Evolutionary conservation across 225 moss, liverwort and hornwort species (phyloP), one percentile per base, ranked within the genome.

Genomic region (Asterella californica): DNA sequence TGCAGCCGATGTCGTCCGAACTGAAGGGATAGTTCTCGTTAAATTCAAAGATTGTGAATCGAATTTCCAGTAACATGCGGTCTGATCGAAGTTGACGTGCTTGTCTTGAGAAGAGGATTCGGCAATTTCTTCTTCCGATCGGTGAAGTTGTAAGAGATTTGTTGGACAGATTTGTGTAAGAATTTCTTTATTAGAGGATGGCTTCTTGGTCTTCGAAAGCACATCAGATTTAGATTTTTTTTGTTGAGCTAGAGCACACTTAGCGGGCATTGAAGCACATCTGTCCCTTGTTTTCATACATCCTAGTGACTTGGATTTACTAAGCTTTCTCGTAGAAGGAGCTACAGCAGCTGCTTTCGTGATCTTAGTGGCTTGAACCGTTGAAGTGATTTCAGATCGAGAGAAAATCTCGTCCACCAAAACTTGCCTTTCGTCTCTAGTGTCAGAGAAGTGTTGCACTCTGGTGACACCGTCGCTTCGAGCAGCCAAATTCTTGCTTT

Each of bases 141-240:
- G 46, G 27, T 80, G 87, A 80, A 10, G 72, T 27, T 5, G 64
- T 18, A 60, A 29, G 79, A 66, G 82, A 60, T 69, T 67, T 80
- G 22, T 68, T 24, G 10, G 65, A 63, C 62, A 71, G 38, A 74
- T 85, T 82, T 36, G 65, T 10, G 76, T 27, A 30, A 78, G 54
- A 11, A 70, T 29, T 2, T 82, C 84, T 30, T 69, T 76, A 57
- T 67, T 79, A 27, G 46, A 42, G 60, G 80, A 82, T 47, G 77
- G 82, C 72, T 80, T 87, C 84, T 87, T 87, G 71, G 77, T 76
- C 70, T 84, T 87, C 18, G 80, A 72, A 53, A 32, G 61, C 32
- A 36, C 12, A 5, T 82, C 87, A 4, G 72, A 42, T 78, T n/a
- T n/a, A n/a, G n/a, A n/a, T n/a, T n/a, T n/a, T n/a, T n/a, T n/a